Conservation (phyloP, 306 rosid species). For the Vachellia collinsii region DNA sequence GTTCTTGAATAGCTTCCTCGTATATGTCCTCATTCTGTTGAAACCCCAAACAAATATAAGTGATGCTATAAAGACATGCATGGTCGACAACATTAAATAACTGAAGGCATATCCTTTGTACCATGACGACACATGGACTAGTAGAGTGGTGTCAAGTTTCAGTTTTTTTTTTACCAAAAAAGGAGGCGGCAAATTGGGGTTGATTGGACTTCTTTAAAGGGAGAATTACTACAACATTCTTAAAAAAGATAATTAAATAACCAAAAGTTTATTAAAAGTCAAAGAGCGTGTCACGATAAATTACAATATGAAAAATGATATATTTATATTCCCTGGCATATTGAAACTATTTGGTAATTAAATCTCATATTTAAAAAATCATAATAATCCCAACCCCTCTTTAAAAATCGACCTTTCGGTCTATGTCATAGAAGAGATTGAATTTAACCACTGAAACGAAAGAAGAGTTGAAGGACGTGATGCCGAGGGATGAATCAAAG, state of each 20-base stretch:
- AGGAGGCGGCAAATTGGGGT: background rate
- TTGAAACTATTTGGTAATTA: no score
- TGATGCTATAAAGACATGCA: background rate
- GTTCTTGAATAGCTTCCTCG: conserved; percentile 84
- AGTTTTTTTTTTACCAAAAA: background rate
- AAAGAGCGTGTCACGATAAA: no score
- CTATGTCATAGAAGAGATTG: background rate
- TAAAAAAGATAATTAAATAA: no score
- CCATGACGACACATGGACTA: background rate
- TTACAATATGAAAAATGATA: no score
- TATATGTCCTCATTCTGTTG: conserved; percentile 62
- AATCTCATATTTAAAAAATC: no score
- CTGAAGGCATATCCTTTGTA: background rate
- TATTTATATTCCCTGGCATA: no score
- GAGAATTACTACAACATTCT: no score
- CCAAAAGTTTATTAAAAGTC: no score
- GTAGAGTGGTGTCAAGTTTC: background rate
- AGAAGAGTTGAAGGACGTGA: background rate
- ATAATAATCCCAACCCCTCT: no score
- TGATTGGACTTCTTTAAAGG: background rate
- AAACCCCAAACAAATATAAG: background rate
- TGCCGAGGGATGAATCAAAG: conserved; percentile 13
- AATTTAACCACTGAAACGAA: background rate
- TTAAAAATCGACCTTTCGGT: conserved; percentile 40
- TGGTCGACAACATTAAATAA: background rate